A percentile compares a stretch with the other conserved stretches of the same genome.
Conservation (phyloP, 192 early-diverging fungal genomes). For the Coemansia sp. region DNA sequence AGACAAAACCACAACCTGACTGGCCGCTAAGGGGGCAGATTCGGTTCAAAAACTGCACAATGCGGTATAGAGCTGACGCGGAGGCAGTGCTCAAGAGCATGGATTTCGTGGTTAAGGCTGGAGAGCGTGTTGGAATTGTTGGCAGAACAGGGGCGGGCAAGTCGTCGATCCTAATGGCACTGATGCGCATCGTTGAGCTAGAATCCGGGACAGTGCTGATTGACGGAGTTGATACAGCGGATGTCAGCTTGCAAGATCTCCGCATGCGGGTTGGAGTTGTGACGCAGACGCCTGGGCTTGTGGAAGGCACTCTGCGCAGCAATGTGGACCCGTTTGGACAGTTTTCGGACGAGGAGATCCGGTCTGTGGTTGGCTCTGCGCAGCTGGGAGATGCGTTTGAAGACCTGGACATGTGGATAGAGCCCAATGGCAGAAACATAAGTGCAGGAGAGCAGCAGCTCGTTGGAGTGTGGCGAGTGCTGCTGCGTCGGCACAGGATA, state of each 20-base stretch:
- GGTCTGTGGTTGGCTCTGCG: conserved; percentile 65
- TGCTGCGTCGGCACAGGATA: conserved; percentile 66
- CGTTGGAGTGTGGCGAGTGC: conserved; percentile 74
- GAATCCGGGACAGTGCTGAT: conserved; percentile 65
- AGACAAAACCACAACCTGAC: not conserved
- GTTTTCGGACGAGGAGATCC: conserved; percentile 70
- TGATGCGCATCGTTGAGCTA: conserved; percentile 82
- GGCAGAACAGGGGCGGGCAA: conserved; percentile 74
- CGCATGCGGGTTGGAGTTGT: conserved; percentile 77
- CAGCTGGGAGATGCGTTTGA: conserved; percentile 59
- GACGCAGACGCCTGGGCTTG: conserved; percentile 65
- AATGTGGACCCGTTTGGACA: conserved; percentile 85
- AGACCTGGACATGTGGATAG: conserved; percentile 31
- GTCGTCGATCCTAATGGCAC: conserved; percentile 69
- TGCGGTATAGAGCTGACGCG: conserved; percentile 22
- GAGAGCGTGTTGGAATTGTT: conserved; percentile 57
- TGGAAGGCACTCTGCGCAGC: conserved; percentile 60
- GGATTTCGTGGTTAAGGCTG: conserved; percentile 38
- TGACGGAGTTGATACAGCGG: conserved; percentile 70
- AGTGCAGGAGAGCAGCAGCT: conserved; percentile 68
- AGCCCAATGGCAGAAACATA: conserved; percentile 27
- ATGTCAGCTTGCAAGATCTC: conserved; percentile 70
- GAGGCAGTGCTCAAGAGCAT: conserved; percentile 51
- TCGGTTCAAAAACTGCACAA: conserved; percentile 11
- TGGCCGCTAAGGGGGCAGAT: conserved; percentile 23